phyloP scores from a whole-genome alignment of 2,329 filamentous ascomycete genomes.

The Colletotrichum sp. region DNA sequence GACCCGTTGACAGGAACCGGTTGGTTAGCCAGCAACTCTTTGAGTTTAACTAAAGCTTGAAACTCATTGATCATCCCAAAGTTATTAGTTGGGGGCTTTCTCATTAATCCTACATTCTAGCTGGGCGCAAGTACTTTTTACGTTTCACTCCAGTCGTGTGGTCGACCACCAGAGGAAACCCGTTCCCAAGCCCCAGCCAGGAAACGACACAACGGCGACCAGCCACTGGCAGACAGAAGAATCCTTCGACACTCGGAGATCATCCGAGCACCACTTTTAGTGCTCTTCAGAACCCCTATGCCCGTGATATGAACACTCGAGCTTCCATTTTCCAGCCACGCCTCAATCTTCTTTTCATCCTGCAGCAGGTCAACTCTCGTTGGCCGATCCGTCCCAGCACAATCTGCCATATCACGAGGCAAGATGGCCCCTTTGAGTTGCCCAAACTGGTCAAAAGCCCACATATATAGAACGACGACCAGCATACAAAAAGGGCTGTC shows the following conservation, averaged over 20 bases:
- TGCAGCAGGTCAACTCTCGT: neutral
- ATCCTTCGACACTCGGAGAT: neutral
- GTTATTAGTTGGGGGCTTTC: neutral
- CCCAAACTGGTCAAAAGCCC: neutral
- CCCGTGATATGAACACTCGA: neutral
- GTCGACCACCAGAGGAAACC: neutral
- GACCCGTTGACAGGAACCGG: neutral
- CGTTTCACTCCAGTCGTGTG: neutral
- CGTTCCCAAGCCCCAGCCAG: neutral
- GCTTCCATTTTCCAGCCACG: neutral
- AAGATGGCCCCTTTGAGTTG: accelerated
- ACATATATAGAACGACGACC: neutral
- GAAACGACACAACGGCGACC: neutral
- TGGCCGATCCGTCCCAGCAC: neutral
- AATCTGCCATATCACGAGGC: neutral
- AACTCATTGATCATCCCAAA: neutral
- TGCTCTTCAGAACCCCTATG: neutral
- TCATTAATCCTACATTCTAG: neutral
- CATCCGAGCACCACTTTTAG: neutral
- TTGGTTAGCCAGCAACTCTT: neutral
- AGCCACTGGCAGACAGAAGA: neutral
- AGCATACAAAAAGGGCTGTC: neutral
- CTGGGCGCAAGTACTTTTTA: neutral
- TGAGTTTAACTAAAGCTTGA: neutral
- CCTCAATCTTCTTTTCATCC: neutral